Evolutionary conservation across 768 basidiomycete genomes (phyloP).

Genomic region (Mycena epipterygia): DNA sequence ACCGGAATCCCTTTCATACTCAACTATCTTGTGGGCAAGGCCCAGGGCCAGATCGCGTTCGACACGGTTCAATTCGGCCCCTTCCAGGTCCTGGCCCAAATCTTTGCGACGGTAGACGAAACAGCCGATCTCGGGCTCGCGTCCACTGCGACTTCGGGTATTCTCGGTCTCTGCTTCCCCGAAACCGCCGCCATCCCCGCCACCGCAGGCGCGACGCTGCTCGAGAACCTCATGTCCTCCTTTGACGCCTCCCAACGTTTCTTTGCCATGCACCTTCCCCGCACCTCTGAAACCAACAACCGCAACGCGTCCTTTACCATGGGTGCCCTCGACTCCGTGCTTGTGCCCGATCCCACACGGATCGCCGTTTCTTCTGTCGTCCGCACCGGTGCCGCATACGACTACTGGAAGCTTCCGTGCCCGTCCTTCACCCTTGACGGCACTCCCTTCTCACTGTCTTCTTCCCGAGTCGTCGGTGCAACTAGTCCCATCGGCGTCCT

Average conservation of each 20-base stretch:
- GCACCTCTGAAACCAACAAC: conserved; percentile 41
- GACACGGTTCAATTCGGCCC: conserved; percentile 62
- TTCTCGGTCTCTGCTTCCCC: conserved; percentile 68
- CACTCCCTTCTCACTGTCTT: conserved; percentile 54
- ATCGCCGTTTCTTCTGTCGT: conserved; percentile 58
- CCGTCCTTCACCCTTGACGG: conserved; percentile 60
- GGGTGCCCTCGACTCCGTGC: conserved; percentile 59
- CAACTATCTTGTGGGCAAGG: conserved; percentile 64
- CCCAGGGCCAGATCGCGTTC: conserved; percentile 59
- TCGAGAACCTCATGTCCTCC: conserved; percentile 62
- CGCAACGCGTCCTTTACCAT: conserved; percentile 64
- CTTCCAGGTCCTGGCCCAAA: conserved; percentile 61
- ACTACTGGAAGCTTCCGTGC: conserved; percentile 73
- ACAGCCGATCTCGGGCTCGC: conserved; percentile 60
- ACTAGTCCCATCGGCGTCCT: conserved; percentile 66
- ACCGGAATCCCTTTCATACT: conserved; percentile 58
- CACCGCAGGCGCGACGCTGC: conserved; percentile 58
- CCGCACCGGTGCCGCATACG: conserved; percentile 51
- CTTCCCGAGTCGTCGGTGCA: conserved; percentile 59
- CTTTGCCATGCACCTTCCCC: conserved; percentile 66
- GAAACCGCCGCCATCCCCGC: conserved; percentile 60
- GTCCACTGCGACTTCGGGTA: conserved; percentile 65
- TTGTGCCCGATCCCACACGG: conserved; percentile 46
- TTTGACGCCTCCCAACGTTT: conserved; percentile 56
- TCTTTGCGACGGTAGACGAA: conserved; percentile 61